Evolutionary conservation across 169 alveolate species (phyloP).

Genomic region (Plasmodium berghei): DNA sequence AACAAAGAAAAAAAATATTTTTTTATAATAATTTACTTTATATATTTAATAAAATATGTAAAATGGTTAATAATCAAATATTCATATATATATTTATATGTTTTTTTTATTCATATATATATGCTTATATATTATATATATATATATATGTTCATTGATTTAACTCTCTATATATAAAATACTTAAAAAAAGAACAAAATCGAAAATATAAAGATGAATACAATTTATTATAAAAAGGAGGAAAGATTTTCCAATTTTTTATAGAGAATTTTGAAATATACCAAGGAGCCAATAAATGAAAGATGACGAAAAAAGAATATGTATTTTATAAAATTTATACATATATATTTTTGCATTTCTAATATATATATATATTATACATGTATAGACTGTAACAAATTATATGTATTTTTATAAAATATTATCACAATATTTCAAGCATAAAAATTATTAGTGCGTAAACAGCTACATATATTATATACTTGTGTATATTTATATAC

Average conservation of each 20-base stretch:
- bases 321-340: neutral
- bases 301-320: neutral
- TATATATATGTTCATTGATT: neutral
- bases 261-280: slow-evolving; percentile 5
- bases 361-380: neutral
- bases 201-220: neutral
- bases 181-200: neutral
- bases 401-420: neutral
- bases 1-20: too few relatives aligned
- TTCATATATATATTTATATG: slow-evolving; percentile 17
- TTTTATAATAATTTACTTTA: neutral
- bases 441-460: neutral
- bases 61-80: neutral
- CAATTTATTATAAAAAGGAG: slow-evolving; percentile 3
- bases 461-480: neutral
- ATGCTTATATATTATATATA: neutral
- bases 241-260: neutral
- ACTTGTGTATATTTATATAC: neutral
- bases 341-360: neutral
- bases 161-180: neutral
- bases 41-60: neutral
- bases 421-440: neutral
- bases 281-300: neutral
- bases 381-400: neutral
- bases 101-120: slow-evolving; percentile 20